Evolutionary conservation across 176 grass and related monocot species (phyloP).

Genomic region (Calamus simplicifolius): DNA sequence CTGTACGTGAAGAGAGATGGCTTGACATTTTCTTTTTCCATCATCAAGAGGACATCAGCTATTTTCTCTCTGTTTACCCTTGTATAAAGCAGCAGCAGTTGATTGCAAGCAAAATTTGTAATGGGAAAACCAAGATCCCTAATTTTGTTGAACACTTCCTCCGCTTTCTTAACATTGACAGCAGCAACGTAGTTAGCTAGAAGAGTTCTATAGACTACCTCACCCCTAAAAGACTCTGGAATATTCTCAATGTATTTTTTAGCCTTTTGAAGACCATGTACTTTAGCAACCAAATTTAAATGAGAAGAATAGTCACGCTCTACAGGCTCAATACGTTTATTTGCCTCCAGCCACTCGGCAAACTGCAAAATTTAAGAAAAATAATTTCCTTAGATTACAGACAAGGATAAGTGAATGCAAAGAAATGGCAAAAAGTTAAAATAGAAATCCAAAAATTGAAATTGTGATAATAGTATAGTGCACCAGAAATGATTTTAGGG

Average conservation of each 20-base stretch:
- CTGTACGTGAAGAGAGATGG: conserved; percentile 63
- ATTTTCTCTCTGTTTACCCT: conserved; percentile 60
- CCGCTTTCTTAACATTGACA: conserved; percentile 46
- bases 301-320: conserved; percentile 54
- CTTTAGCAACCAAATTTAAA: conserved; percentile 56
- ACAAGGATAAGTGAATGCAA: no score
- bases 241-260: conserved; percentile 49
- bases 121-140: conserved; percentile 39
- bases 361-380: conserved; percentile 27
- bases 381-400: conserved; percentile 4
- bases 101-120: conserved; percentile 48
- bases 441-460: no score
- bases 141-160: conserved; percentile 65
- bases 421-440: no score
- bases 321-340: conserved; percentile 35
- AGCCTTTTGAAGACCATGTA: conserved; percentile 41
- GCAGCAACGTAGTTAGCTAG: conserved; percentile 46
- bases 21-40: conserved; percentile 68
- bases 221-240: conserved; percentile 47
- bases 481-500: no score
- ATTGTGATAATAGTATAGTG: no score
- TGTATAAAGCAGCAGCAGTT: conserved; percentile 75
- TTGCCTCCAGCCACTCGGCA: conserved; percentile 49
- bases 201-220: conserved; percentile 60
- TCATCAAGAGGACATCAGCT: conserved; percentile 53